Evolutionary conservation across 2,329 filamentous ascomycete genomes (phyloP).

Genomic region (Colletotrichum sp.): DNA sequence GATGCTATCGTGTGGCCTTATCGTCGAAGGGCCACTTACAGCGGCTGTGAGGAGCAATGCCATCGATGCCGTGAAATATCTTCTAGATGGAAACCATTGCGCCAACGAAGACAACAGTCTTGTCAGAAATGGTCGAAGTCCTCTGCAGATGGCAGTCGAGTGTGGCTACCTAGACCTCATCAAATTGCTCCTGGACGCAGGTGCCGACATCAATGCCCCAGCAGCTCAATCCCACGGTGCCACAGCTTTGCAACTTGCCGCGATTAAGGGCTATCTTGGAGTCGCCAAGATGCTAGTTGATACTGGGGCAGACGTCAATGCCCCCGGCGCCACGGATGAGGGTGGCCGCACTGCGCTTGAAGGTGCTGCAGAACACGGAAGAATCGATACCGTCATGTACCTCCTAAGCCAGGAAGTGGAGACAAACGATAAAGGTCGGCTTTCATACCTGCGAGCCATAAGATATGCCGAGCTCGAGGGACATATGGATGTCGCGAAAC

Average conservation of each 20-base stretch:
- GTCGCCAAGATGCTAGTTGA: not conserved
- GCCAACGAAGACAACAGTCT: not conserved
- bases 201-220: not conserved
- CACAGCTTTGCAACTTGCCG: not conserved
- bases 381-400: not conserved
- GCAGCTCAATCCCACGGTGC: fast-evolving
- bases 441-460: not conserved
- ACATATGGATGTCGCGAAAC: not conserved
- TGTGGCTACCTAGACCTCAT: not conserved
- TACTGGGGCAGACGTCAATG: not conserved
- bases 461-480: not conserved
- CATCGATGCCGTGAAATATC: not conserved
- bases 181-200: not conserved
- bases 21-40: not conserved
- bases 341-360: not conserved
- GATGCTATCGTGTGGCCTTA: too few relatives aligned
- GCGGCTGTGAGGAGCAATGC: fast-evolving
- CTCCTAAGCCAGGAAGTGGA: not conserved
- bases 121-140: not conserved
- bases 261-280: not conserved
- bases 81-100: not conserved
- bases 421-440: not conserved
- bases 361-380: not conserved
- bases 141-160: not conserved
- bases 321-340: not conserved